Percentiles rank a stretch among this genome's conserved stretches.
These are phyloP conservation scores for Pseudevernia furfuracea DNA, from an alignment of 495 filamentous ascomycete species.

Conservation along the genomic window DNA sequence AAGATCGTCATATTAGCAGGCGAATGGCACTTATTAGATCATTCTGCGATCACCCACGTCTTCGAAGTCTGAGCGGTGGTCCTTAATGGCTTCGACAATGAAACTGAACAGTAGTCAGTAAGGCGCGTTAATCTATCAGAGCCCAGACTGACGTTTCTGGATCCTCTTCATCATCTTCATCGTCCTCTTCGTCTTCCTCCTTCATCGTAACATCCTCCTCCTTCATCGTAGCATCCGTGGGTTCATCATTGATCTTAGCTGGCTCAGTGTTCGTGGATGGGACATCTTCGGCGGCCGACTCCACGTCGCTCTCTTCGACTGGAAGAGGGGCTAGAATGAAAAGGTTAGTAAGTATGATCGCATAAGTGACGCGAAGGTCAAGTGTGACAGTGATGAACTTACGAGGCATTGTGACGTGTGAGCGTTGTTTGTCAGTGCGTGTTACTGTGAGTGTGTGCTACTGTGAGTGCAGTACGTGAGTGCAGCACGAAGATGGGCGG, in stretches of 20 bases:
- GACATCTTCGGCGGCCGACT: slow-evolving; percentile 39
- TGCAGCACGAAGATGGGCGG: neutral
- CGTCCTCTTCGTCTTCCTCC: slow-evolving; percentile 21
- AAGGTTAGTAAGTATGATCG: neutral
- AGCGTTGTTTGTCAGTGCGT: neutral
- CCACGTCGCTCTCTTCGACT: slow-evolving; percentile 38
- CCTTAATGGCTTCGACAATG: slow-evolving; percentile 51
- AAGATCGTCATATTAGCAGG: slow-evolving; percentile 12
- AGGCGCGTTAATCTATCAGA: neutral
- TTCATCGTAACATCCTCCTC: slow-evolving; percentile 19
- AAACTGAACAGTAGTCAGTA: slow-evolving; percentile 36
- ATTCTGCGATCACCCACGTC: slow-evolving; percentile 31
- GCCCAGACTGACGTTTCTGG: slow-evolving; percentile 29
- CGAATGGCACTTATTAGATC: slow-evolving; percentile 29
- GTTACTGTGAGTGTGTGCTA: too few species aligned
- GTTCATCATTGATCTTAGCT: slow-evolving; percentile 31
- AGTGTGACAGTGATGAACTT: slow-evolving; percentile 12
- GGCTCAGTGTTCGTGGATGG: slow-evolving; percentile 22
- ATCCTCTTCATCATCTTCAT: slow-evolving; percentile 31
- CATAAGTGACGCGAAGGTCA: slow-evolving; percentile 9
- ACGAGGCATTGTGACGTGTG: slow-evolving; percentile 23
- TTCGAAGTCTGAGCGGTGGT: slow-evolving; percentile 34
- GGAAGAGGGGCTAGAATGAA: slow-evolving; percentile 34
- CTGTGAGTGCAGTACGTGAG: too few species aligned
- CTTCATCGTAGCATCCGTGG: slow-evolving; percentile 17